phyloP scores from a whole-genome alignment of 2,329 filamentous ascomycete genomes.

The Alternaria panax region DNA sequence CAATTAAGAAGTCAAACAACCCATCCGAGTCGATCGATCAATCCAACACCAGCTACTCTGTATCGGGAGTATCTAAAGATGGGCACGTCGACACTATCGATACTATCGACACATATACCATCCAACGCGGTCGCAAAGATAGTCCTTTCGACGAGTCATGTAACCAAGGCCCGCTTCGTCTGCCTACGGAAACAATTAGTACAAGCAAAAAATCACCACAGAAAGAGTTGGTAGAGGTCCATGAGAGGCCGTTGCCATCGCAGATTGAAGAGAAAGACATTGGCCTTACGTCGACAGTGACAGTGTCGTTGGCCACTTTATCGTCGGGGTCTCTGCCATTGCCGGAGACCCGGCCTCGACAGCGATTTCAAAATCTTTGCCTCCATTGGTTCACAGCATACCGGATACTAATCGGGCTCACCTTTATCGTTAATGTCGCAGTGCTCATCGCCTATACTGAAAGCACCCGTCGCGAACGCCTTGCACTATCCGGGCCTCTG shows the following conservation, averaged over 20 bases:
- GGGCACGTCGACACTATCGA: background rate
- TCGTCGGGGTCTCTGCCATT: background rate
- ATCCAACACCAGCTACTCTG: background rate
- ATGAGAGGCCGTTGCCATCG: background rate
- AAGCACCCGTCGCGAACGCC: background rate
- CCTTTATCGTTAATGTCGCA: constrained; percentile 17
- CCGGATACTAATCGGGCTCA: constrained; percentile 19
- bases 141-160: background rate
- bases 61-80: background rate
- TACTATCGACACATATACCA: background rate
- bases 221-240: background rate
- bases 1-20: background rate
- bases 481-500: constrained; percentile 11
- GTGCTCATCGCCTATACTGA: background rate
- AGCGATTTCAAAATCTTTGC: constrained; percentile 4
- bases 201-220: background rate
- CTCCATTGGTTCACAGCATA: constrained; percentile 31
- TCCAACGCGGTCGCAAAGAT: background rate
- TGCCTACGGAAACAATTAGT: background rate
- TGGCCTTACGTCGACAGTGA: background rate
- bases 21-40: background rate
- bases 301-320: background rate
- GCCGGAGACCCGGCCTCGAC: background rate
- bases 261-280: background rate
- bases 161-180: background rate